Conservation (phyloP, 2,329 filamentous ascomycete genomes). For the Fusarium ramigenum region DNA sequence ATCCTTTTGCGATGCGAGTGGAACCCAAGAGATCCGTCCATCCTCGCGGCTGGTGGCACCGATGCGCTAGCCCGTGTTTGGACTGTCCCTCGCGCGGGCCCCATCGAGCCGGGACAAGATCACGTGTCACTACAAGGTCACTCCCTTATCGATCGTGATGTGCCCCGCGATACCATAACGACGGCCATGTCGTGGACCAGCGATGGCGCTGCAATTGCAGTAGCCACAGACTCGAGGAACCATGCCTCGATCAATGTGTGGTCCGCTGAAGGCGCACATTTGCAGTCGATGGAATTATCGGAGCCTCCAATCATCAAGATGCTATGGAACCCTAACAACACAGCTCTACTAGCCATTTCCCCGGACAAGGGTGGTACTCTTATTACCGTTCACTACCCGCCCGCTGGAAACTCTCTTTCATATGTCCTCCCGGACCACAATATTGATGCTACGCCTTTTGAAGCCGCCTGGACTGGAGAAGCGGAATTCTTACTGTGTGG, state of each 20-base stretch:
- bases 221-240: slow-evolving; percentile 65
- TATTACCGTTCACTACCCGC: slow-evolving; percentile 63
- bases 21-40: slow-evolving; percentile 71
- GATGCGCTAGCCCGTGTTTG: slow-evolving; percentile 76
- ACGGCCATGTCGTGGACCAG: slow-evolving; percentile 70
- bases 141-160: slow-evolving; percentile 62
- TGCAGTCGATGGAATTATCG: slow-evolving; percentile 64
- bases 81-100: slow-evolving; percentile 67
- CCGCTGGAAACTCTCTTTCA: slow-evolving; percentile 55
- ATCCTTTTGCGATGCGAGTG: slow-evolving; percentile 75
- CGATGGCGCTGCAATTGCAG: slow-evolving; percentile 64
- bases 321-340: slow-evolving; percentile 66
- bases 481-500: slow-evolving; percentile 68
- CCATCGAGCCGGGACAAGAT: slow-evolving; percentile 53
- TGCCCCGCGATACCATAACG: slow-evolving; percentile 61
- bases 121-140: slow-evolving; percentile 52
- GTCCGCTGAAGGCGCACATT: slow-evolving; percentile 60
- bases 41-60: slow-evolving; percentile 74
- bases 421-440: slow-evolving; percentile 61
- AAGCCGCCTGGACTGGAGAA: slow-evolving; percentile 69
- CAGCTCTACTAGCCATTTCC: slow-evolving; percentile 65
- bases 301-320: slow-evolving; percentile 71
- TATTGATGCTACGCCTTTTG: slow-evolving; percentile 60
- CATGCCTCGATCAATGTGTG: slow-evolving; percentile 65
- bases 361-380: slow-evolving; percentile 63